Evolutionary conservation across 2,329 filamentous ascomycete genomes (phyloP).

Genomic region (Trichoderma breve): DNA sequence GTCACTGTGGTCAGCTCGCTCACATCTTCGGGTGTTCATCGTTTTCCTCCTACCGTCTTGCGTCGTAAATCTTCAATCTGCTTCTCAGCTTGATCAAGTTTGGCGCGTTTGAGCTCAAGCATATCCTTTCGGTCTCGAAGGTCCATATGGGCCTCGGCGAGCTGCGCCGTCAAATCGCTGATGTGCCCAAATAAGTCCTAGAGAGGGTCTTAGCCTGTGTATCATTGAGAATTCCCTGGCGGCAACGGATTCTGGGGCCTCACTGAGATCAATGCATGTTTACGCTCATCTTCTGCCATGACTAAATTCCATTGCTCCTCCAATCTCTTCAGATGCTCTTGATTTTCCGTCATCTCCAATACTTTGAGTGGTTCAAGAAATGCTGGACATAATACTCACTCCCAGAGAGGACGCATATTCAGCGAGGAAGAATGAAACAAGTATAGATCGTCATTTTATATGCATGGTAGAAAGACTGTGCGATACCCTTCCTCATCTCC

Average conservation of each 20-base stretch:
- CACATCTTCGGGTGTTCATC: background rate
- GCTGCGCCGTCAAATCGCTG: constrained; percentile 4
- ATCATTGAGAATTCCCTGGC: background rate
- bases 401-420: background rate
- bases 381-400: background rate
- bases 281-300: constrained; percentile 18
- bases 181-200: constrained; percentile 17
- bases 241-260: background rate
- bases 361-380: background rate
- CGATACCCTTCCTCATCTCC: background rate
- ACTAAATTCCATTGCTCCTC: constrained; percentile 16
- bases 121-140: constrained; percentile 21
- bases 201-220: background rate
- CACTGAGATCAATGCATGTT: constrained; percentile 11
- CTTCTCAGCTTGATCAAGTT: constrained; percentile 14
- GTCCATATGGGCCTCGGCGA: constrained; percentile 19
- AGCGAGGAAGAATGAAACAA: background rate
- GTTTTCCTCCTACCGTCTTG: background rate
- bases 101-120: constrained; percentile 18
- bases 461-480: background rate
- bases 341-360: constrained; percentile 16
- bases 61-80: constrained; percentile 17
- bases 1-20: background rate
- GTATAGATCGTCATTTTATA: constrained; percentile 16
- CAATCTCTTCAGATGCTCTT: constrained; percentile 10